Conservation (phyloP, 2,329 filamentous ascomycete species). For the Fusarium armeniacum region DNA sequence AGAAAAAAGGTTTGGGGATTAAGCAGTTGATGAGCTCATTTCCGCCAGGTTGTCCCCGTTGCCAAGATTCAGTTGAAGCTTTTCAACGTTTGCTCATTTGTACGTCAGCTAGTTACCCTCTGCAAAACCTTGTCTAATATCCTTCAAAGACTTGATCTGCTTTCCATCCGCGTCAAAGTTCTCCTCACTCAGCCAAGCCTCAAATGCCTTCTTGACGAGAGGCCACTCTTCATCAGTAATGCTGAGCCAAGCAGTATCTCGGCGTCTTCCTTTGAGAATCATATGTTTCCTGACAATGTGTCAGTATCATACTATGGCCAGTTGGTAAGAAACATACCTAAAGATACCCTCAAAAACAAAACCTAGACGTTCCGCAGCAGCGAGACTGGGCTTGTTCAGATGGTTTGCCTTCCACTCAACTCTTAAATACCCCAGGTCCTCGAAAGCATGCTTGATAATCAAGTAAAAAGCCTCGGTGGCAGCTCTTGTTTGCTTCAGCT, state of each 20-base stretch:
- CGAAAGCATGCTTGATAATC: constrained; percentile 66
- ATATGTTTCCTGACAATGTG: constrained; percentile 63
- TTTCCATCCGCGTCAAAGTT: constrained; percentile 70
- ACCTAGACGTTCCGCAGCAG: constrained; percentile 69
- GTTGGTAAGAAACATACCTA: constrained; percentile 50
- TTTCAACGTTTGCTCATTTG: not conserved
- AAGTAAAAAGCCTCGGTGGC: constrained; percentile 72
- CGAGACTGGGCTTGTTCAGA: constrained; percentile 66
- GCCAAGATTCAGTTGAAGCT: not conserved
- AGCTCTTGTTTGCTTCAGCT: constrained; percentile 66
- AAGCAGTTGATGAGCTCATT: not conserved
- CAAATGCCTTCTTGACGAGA: constrained; percentile 60
- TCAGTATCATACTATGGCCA: not conserved
- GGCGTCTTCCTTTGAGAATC: constrained; percentile 67
- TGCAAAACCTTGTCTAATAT: constrained; percentile 38
- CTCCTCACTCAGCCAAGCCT: constrained; percentile 65
- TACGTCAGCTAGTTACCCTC: not conserved
- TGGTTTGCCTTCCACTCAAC: constrained; percentile 76
- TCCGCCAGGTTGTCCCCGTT: not conserved
- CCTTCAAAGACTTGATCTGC: constrained; percentile 63
- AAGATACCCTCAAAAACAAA: constrained; percentile 73
- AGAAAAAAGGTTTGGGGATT: not conserved
- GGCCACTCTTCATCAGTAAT: constrained; percentile 73
- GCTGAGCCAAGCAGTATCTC: constrained; percentile 73
- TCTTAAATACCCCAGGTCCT: constrained; percentile 66